Conservation (phyloP, 2,329 filamentous ascomycete genomes). For the Scleromitrula shiraiana region DNA sequence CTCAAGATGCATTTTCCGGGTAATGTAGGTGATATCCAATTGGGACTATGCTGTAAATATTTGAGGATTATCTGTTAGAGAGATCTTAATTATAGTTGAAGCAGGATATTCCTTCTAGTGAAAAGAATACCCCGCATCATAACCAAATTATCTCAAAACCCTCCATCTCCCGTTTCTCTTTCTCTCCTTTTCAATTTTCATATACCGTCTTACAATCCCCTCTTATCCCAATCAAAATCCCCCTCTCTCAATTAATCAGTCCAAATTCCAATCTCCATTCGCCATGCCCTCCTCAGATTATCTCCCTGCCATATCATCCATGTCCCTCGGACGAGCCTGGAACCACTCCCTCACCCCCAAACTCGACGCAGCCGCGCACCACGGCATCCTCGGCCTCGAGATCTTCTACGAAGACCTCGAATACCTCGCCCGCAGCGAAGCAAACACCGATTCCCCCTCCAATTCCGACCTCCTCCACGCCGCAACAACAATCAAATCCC, state of each 20-base stretch:
- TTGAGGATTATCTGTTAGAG: too few species aligned
- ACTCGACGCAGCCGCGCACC: slow-evolving; percentile 55
- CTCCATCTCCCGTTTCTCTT: background rate
- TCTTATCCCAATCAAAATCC: background rate
- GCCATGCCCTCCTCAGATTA: slow-evolving; percentile 30
- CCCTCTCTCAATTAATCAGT: too few species aligned
- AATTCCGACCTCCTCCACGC: slow-evolving; percentile 38
- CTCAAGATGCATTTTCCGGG: too few species aligned
- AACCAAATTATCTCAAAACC: background rate
- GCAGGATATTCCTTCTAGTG: too few species aligned
- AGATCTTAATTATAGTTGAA: too few species aligned
- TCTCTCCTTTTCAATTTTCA: background rate
- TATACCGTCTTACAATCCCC: background rate
- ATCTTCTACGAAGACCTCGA: slow-evolving; percentile 69
- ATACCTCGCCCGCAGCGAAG: slow-evolving; percentile 36
- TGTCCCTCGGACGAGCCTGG: slow-evolving; percentile 66
- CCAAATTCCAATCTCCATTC: background rate
- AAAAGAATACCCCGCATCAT: background rate
- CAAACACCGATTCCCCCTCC: background rate
- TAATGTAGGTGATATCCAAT: too few species aligned
- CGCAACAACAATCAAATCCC: slow-evolving; percentile 38
- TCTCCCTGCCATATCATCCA: slow-evolving; percentile 62
- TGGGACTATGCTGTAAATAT: too few species aligned
- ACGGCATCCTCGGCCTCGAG: slow-evolving; percentile 62
- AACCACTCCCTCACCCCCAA: slow-evolving; percentile 48